Percentiles rank a stretch among this genome's conserved stretches.
Evolutionary conservation across 2,329 filamentous ascomycete genomes (phyloP).

Genomic region (Phoma herbarum): DNA sequence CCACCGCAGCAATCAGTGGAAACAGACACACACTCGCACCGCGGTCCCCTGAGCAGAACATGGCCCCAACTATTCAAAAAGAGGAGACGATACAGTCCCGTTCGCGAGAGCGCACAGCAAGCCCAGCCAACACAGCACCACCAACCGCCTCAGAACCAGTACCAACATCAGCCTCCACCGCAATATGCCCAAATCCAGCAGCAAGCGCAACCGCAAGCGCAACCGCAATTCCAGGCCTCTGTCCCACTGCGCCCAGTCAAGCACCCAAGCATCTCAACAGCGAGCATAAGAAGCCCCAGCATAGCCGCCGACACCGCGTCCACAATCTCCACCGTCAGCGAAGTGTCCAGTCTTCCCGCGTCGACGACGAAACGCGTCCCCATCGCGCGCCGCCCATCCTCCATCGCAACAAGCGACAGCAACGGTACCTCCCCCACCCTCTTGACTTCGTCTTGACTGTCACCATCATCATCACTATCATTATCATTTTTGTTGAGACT

Average conservation of each 20-base stretch:
- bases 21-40: slow-evolving; percentile 33
- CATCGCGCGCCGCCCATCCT: slow-evolving; percentile 34
- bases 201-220: slow-evolving; percentile 9
- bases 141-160: neutral
- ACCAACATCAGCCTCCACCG: neutral
- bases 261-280: slow-evolving; percentile 24
- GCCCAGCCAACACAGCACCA: slow-evolving; percentile 25
- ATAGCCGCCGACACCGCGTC: slow-evolving; percentile 35
- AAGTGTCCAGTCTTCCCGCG: slow-evolving; percentile 34
- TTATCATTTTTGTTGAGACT: no score
- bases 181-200: slow-evolving; percentile 14
- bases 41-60: slow-evolving; percentile 40
- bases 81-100: slow-evolving; percentile 43
- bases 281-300: slow-evolving; percentile 31
- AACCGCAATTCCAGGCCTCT: slow-evolving; percentile 21
- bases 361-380: slow-evolving; percentile 30
- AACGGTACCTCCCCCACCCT: slow-evolving; percentile 29
- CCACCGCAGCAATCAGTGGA: slow-evolving; percentile 25
- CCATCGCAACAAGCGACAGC: slow-evolving; percentile 32
- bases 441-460: neutral
- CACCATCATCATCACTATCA: neutral
- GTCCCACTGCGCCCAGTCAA: slow-evolving; percentile 29
- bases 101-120: slow-evolving; percentile 38
- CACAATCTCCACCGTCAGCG: slow-evolving; percentile 37
- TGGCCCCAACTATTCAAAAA: slow-evolving; percentile 46